Percentiles rank a stretch among this genome's conserved stretches.
Conservation (phyloP, 129 eudicot species). For the Apium graveolens region DNA sequence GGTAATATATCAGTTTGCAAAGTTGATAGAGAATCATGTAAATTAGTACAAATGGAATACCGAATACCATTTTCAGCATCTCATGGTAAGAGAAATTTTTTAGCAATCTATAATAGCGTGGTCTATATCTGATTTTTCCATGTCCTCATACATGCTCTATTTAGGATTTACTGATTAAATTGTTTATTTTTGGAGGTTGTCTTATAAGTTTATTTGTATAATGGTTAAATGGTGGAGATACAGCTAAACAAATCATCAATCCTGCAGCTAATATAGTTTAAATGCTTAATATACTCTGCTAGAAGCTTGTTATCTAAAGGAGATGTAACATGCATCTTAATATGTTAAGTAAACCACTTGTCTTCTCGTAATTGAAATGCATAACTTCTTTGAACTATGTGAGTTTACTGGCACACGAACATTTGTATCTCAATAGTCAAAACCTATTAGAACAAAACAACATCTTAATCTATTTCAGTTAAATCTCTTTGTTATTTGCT, state of each 20-base stretch:
- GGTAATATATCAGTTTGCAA: slow-evolving; percentile 71
- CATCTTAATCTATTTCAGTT: neutral
- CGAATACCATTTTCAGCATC: slow-evolving; percentile 66
- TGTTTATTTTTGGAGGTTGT: neutral
- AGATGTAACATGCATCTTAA: neutral
- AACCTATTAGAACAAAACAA: neutral
- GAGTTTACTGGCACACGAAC: neutral
- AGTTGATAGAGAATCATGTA: slow-evolving; percentile 46
- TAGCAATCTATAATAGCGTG: neutral
- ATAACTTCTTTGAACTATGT: neutral
- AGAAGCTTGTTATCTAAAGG: slow-evolving; percentile 1
- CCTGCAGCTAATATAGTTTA: neutral
- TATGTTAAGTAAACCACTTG: neutral
- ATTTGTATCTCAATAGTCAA: neutral
- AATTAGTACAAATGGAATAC: slow-evolving; percentile 60
- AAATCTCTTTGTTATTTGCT: neutral
- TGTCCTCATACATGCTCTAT: neutral
- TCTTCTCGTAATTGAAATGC: neutral
- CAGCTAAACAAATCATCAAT: neutral
- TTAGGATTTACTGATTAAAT: neutral
- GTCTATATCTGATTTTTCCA: neutral
- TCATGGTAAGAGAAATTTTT: slow-evolving; percentile 47
- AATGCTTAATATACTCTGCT: neutral
- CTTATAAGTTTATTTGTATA: neutral
- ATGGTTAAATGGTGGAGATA: neutral